Base-by-base conservation (phyloP, 805 yeast species). In the Yamadazyma tumulicola region DNA sequence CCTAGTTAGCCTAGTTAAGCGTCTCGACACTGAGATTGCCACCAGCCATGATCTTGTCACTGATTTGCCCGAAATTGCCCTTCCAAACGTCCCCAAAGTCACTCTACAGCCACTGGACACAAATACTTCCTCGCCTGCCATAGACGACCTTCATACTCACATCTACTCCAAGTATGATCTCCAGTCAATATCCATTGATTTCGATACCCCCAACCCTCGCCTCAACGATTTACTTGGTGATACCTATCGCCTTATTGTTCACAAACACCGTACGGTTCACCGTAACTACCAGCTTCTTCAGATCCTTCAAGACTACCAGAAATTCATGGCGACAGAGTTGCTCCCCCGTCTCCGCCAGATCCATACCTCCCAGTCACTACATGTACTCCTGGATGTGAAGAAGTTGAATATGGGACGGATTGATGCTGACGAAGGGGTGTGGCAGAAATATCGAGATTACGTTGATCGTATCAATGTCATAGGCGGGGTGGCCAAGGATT, bases 311-410 rank as follows among this genome's bases (percentile, higher is more conserved):
- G 51, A 51, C 15, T 66, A 64, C 45, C 67, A 64, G 33, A 32
- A 29, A 15, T 50, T 59, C n/a, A 46, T 64, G 3, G 37, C 50
- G 2, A 47, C 42, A 10, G 47, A 46, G 14, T 39, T 64, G 7
- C 29, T 62, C 7, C 70, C 69, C 1, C 35, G 40, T 19, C 44
- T 64, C 15, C 41, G 64, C 11, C 29, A 34, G 13, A 61, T 57
- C 29, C 35, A 38, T 20, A 15, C 25, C 4, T 13, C 24, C 10
- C 19, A 31, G 9, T 11, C 22, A 7, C 8, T 5, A 3, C n/a
- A 2, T 17, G 35, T 24, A 14, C 11, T 10, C 14, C 22, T 21
- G 16, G 35, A 44, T 19, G 22, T 40, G 6, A 29, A 30, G 19
- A 19, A 25, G 5, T 25, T 34, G 29, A 27, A 23, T 18, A 14